These are phyloP conservation scores for Suillus variegatus DNA, from an alignment of 768 basidiomycete genomes.

Conservation along the genomic window DNA sequence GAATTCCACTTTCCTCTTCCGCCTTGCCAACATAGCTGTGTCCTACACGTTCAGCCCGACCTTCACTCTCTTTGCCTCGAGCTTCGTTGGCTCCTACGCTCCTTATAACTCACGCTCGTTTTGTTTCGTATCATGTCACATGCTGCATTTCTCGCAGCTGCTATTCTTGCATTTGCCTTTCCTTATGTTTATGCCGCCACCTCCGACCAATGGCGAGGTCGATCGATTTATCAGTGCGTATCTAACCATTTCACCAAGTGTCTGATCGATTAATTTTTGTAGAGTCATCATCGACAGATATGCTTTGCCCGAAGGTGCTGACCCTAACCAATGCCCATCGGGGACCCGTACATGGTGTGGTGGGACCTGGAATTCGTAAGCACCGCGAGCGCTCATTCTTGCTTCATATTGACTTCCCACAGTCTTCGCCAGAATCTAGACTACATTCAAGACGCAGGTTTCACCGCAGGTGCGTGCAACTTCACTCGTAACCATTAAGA, in stretches of 20 bases:
- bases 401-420: conserved; percentile 8
- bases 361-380: conserved; percentile 77
- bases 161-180: conserved; percentile 27
- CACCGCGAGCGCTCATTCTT: not conserved
- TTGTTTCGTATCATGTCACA: conserved; percentile 9
- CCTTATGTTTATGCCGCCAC: conserved; percentile 52
- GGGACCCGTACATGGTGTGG: conserved; percentile 74
- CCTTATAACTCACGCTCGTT: conserved; percentile 15
- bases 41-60: not conserved
- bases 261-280: not conserved
- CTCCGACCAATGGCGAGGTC: conserved; percentile 72
- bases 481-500: not conserved
- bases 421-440: conserved; percentile 76
- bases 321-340: conserved; percentile 56
- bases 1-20: not conserved
- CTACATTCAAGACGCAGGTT: conserved; percentile 81
- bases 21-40: not conserved
- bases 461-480: conserved; percentile 61
- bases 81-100: not conserved
- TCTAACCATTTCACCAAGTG: not conserved
- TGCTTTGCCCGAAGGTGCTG: conserved; percentile 60
- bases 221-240: conserved; percentile 77
- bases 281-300: conserved; percentile 78
- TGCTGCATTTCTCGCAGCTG: conserved; percentile 18
- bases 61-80: not conserved